These are phyloP conservation scores for Panicum miliaceum DNA, from an alignment of 176 grass and related monocot genomes.

Conservation along the genomic window DNA sequence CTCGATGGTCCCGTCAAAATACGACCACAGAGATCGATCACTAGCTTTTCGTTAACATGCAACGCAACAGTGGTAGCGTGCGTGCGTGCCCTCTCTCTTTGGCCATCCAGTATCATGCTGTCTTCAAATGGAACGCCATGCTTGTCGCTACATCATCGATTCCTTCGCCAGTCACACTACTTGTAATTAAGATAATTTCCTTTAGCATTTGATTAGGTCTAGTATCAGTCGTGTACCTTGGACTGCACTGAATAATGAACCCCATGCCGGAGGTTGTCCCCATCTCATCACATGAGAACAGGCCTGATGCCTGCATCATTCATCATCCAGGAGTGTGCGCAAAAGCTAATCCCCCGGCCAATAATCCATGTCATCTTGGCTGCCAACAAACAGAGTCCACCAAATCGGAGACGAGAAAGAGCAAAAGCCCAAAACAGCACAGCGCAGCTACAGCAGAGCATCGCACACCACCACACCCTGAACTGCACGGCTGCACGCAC, in stretches of 20 bases:
- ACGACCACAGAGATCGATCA: neutral
- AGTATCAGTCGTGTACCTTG: too few species aligned
- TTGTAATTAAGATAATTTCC: too few species aligned
- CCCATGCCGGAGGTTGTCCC: neutral
- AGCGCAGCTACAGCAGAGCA: neutral
- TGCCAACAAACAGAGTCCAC: neutral
- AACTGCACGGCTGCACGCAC: neutral
- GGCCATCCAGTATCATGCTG: neutral
- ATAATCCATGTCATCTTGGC: too few species aligned
- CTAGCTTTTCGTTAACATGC: neutral
- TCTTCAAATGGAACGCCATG: neutral
- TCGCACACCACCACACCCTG: too few species aligned
- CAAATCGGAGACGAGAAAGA: neutral
- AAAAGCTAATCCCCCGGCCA: neutral
- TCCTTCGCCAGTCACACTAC: neutral
- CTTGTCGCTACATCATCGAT: neutral
- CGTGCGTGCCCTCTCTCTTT: neutral
- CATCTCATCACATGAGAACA: neutral
- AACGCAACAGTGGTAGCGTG: neutral
- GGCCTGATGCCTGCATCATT: neutral
- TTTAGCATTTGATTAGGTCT: too few species aligned
- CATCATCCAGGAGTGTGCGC: too few species aligned
- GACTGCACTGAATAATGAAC: neutral
- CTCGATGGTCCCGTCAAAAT: neutral
- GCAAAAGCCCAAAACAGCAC: constrained; percentile 21